Percentiles rank a stretch among this genome's conserved stretches.
Evolutionary conservation across 345 rosid genomes (phyloP).

Genomic region (Lepidium sativum): DNA sequence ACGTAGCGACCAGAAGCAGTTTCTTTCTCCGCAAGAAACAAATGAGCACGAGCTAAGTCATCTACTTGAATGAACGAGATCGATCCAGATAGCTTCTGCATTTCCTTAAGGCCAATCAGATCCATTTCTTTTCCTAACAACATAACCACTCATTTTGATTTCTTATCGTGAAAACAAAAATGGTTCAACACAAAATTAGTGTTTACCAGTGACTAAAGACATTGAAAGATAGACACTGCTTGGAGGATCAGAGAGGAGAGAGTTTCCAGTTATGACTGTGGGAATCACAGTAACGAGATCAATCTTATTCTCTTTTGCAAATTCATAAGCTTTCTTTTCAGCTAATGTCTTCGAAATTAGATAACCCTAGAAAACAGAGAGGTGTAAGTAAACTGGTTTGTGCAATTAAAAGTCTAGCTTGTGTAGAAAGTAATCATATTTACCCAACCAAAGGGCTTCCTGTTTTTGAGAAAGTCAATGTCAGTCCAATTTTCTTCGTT

Average conservation of each 20-base stretch:
- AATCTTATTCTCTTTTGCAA: constrained; percentile 57
- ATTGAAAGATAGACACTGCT: constrained; percentile 48
- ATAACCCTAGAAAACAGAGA: constrained; percentile 52
- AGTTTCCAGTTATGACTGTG: constrained; percentile 52
- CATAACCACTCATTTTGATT: neutral
- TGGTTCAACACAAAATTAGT: neutral
- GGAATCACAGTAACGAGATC: constrained; percentile 72
- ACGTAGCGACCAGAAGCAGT: constrained; percentile 75
- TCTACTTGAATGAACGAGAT: constrained; percentile 69
- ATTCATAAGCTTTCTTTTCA: constrained; percentile 68
- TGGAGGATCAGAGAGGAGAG: constrained; percentile 51
- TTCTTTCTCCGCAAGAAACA: constrained; percentile 73
- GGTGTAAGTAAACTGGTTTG: neutral
- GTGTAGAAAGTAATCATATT: neutral
- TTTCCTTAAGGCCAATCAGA: constrained; percentile 51
- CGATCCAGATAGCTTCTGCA: constrained; percentile 88
- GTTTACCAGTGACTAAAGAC: constrained; percentile 57
- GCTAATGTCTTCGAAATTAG: constrained; percentile 62
- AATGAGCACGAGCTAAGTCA: constrained; percentile 75
- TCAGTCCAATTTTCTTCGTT: constrained; percentile 75
- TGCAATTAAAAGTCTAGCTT: neutral
- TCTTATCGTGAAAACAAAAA: neutral
- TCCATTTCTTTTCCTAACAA: constrained; percentile 28
- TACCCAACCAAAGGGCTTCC: constrained; percentile 91
- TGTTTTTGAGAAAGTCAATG: constrained; percentile 48